Conservation (phyloP, 208 protist species). For the Phytomonas sp. region DNA sequence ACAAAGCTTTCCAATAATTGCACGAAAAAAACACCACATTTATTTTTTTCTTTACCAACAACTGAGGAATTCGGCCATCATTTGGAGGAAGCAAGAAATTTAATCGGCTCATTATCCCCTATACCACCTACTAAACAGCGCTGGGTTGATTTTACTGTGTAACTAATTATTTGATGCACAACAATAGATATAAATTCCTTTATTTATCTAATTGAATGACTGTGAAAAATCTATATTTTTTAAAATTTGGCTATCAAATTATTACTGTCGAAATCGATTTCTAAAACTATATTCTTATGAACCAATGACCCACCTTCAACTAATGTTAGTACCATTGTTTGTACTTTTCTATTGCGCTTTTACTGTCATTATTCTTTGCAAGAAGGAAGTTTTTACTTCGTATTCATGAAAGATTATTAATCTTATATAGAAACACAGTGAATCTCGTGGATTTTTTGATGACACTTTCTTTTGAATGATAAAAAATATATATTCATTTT, state of each 20-base stretch:
- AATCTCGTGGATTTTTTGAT: too few species aligned
- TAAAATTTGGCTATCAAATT: not conserved
- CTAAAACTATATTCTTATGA: not conserved
- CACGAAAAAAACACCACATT: not conserved
- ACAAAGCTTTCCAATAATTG: not conserved
- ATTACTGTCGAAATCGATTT: not conserved
- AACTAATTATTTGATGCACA: not conserved
- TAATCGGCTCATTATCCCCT: not conserved
- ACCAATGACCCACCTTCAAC: not conserved
- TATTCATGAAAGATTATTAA: not conserved
- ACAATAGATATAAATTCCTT: not conserved
- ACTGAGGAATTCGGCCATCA: not conserved
- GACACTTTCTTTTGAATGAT: too few species aligned
- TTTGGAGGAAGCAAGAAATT: not conserved
- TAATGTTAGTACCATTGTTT: not conserved
- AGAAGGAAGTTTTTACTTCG: not conserved
- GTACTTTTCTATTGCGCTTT: not conserved
- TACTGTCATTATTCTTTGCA: not conserved
- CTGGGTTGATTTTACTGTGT: not conserved
- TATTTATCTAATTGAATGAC: too few species aligned
- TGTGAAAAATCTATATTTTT: too few species aligned
- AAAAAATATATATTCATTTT: not conserved
- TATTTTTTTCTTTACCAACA: not conserved
- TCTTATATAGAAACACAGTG: not conserved
- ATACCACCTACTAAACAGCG: not conserved